Conservation (phyloP, 257 asterid genomes). For the Ilex asprella region DNA sequence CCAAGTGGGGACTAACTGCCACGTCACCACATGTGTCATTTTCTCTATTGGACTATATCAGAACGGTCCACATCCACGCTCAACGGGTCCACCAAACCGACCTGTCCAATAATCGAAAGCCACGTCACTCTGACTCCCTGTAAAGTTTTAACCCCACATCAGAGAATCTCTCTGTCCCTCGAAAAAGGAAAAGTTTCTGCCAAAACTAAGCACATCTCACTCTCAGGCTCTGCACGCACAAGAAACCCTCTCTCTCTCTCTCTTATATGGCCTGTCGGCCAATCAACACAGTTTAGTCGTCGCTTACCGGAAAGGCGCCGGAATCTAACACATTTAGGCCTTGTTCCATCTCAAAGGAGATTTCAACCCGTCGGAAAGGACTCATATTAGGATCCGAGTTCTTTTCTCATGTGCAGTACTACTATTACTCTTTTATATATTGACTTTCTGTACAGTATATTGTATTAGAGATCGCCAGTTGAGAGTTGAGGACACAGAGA, state of each 20-base stretch:
- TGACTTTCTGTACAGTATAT: no score
- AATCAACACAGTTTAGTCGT: slow-evolving; percentile 18
- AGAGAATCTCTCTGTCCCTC: slow-evolving; percentile 29
- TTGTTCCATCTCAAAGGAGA: slow-evolving; percentile 12
- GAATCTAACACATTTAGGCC: slow-evolving; percentile 9
- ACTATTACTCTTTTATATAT: no score
- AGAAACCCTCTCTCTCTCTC: slow-evolving; percentile 15
- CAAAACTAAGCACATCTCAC: neutral
- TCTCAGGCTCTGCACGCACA: slow-evolving; percentile 4
- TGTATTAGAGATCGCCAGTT: neutral
- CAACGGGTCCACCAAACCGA: neutral
- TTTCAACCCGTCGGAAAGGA: slow-evolving; percentile 3
- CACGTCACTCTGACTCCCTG: slow-evolving; percentile 44
- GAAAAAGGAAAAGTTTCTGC: neutral
- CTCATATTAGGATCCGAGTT: neutral
- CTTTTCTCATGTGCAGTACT: no score
- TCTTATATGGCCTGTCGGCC: slow-evolving; percentile 46
- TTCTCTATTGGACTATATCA: no score
- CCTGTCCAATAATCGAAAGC: slow-evolving; percentile 13
- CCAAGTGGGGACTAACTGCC: no score
- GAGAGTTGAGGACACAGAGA: slow-evolving; percentile 10
- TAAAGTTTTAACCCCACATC: slow-evolving; percentile 42
- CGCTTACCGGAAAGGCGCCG: slow-evolving; percentile 14
- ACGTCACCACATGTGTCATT: no score
- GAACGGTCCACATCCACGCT: slow-evolving; percentile 9